These are phyloP conservation scores for Kwoniella mangroviensis DNA, from an alignment of 768 basidiomycete genomes.

Conservation along the genomic window DNA sequence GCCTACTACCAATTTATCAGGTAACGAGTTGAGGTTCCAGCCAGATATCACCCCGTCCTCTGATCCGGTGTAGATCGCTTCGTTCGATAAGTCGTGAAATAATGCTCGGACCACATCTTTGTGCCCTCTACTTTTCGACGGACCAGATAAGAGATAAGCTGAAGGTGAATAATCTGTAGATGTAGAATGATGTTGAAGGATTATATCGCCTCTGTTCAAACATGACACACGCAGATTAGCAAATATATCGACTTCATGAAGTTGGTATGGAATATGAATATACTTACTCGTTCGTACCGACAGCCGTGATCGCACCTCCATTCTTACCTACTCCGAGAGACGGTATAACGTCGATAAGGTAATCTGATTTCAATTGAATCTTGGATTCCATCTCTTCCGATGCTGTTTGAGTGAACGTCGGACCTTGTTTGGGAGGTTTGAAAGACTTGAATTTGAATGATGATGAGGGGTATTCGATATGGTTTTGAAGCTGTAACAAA, in stretches of 20 bases:
- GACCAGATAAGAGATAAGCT: slow-evolving; percentile 46
- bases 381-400: slow-evolving; percentile 42
- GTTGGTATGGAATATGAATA: background rate
- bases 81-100: slow-evolving; percentile 48
- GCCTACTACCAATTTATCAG: slow-evolving; percentile 38
- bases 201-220: slow-evolving; percentile 50
- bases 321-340: slow-evolving; percentile 46
- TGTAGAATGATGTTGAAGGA: slow-evolving; percentile 46
- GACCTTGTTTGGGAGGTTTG: slow-evolving; percentile 25
- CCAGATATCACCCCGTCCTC: slow-evolving; percentile 56
- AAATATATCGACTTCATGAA: background rate
- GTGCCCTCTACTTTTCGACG: slow-evolving; percentile 41
- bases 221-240: background rate
- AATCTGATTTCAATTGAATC: slow-evolving; percentile 41
- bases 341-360: slow-evolving; percentile 52
- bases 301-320: slow-evolving; percentile 45
- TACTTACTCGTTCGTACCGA: slow-evolving; percentile 55
- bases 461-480: slow-evolving; percentile 37
- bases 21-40: slow-evolving; percentile 45
- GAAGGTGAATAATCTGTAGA: slow-evolving; percentile 45
- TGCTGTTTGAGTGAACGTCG: slow-evolving; percentile 38
- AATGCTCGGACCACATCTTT: slow-evolving; percentile 54
- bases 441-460: slow-evolving; percentile 45
- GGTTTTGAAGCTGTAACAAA: slow-evolving; percentile 37
- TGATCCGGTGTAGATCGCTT: slow-evolving; percentile 56